These are phyloP conservation scores for Danielia reshetovae DNA, from an alignment of 805 yeast genomes.

Conservation along the genomic window DNA sequence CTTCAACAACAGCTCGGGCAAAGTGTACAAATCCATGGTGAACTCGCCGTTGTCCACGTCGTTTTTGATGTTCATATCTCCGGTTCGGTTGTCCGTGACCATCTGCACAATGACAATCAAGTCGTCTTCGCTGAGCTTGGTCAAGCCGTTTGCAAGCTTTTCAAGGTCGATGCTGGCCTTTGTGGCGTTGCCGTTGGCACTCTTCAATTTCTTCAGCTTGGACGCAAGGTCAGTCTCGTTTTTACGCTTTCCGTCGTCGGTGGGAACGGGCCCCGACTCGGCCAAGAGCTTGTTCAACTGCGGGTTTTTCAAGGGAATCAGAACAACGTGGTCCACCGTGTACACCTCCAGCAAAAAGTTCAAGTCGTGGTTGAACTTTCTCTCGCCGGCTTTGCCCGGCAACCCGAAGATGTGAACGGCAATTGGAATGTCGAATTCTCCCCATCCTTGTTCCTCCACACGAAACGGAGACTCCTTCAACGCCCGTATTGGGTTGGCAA, in stretches of 20 bases:
- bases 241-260: conserved; percentile 35
- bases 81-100: conserved; percentile 93
- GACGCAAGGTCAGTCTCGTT: conserved; percentile 21
- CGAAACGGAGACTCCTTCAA: conserved; percentile 80
- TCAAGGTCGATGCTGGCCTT: conserved; percentile 85
- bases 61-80: conserved; percentile 93
- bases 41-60: conserved; percentile 97
- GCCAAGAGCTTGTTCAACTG: conserved; percentile 65
- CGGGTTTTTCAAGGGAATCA: conserved; percentile 71
- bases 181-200: conserved; percentile 44
- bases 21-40: conserved; percentile 89
- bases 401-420: conserved; percentile 60
- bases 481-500: conserved; percentile 80
- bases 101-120: conserved; percentile 91
- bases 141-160: conserved; percentile 82
- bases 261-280: conserved; percentile 80
- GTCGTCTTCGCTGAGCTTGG: conserved; percentile 88
- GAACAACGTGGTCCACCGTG: conserved; percentile 70
- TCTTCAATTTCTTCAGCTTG: conserved; percentile 52
- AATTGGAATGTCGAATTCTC: conserved; percentile 89
- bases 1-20: conserved; percentile 86
- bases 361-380: conserved; percentile 82
- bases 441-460: conserved; percentile 96
- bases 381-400: conserved; percentile 81
- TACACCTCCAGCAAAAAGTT: conserved; percentile 78